Conservation (phyloP, 2,329 filamentous ascomycete species). For the Penicillium paneum region DNA sequence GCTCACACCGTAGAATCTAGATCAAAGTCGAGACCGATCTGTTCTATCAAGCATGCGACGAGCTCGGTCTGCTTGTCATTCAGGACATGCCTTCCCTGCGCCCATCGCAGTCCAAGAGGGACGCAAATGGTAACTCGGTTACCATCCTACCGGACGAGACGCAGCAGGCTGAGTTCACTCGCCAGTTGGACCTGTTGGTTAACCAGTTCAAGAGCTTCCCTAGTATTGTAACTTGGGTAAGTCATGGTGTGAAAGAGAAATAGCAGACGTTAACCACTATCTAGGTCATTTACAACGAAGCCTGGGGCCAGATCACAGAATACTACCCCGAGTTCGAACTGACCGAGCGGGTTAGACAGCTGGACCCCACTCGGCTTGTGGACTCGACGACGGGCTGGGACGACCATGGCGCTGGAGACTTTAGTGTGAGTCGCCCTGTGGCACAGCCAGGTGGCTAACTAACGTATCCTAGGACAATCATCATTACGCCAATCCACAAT, state of each 20-base stretch:
- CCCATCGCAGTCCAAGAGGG: slow-evolving; percentile 30
- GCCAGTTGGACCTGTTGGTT: slow-evolving; percentile 61
- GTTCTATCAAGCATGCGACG: slow-evolving; percentile 66
- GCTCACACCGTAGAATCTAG: slow-evolving; percentile 27
- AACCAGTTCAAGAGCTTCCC: slow-evolving; percentile 63
- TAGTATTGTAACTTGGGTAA: slow-evolving; percentile 62
- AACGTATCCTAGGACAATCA: slow-evolving; percentile 57
- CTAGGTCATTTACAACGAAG: slow-evolving; percentile 68
- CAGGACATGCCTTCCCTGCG: slow-evolving; percentile 68
- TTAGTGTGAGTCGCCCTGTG: slow-evolving; percentile 35
- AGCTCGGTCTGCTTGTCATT: slow-evolving; percentile 63
- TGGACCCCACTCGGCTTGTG: slow-evolving; percentile 64
- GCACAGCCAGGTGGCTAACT: neutral
- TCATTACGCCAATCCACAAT: slow-evolving; percentile 69
- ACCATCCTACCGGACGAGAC: slow-evolving; percentile 38
- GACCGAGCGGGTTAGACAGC: slow-evolving; percentile 51
- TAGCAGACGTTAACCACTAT: neutral
- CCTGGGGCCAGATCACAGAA: slow-evolving; percentile 61
- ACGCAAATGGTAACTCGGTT: neutral
- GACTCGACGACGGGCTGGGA: slow-evolving; percentile 64
- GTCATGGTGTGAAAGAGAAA: slow-evolving; percentile 7
- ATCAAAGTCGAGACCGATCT: slow-evolving; percentile 67
- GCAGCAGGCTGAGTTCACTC: slow-evolving; percentile 63
- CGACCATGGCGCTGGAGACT: slow-evolving; percentile 67
- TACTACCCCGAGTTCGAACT: slow-evolving; percentile 57